Conservation (phyloP, 371 early-diverging fungal species). For the Lichtheimia hyalospora region DNA sequence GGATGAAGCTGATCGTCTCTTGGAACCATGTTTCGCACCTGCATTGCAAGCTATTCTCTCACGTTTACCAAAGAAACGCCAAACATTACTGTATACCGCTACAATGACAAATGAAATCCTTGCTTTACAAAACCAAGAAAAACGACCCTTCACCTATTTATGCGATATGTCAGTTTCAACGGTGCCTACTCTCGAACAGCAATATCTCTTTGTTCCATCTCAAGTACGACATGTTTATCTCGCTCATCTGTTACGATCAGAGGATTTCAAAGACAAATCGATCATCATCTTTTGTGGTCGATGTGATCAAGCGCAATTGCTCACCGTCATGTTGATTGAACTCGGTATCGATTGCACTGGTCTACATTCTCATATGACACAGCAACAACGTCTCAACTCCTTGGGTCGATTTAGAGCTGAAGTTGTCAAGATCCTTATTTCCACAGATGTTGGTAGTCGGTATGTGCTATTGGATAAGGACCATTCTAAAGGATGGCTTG, state of each 20-base stretch:
- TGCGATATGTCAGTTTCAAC: slow-evolving; percentile 78
- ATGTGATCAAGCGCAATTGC: slow-evolving; percentile 79
- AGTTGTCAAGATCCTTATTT: slow-evolving; percentile 83
- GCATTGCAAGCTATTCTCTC: slow-evolving; percentile 83
- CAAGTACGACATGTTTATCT: slow-evolving; percentile 92
- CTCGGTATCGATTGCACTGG: slow-evolving; percentile 88
- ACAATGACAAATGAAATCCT: slow-evolving; percentile 92
- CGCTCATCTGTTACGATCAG: slow-evolving; percentile 71
- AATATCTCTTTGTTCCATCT: slow-evolving; percentile 92
- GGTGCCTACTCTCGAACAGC: slow-evolving; percentile 86
- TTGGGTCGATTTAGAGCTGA: slow-evolving; percentile 91
- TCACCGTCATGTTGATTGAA: slow-evolving; percentile 84
- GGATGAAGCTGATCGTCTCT: slow-evolving; percentile 98
- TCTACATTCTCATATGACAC: slow-evolving; percentile 93
- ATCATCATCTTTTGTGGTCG: slow-evolving; percentile 90
- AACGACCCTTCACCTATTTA: slow-evolving; percentile 80
- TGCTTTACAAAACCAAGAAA: slow-evolving; percentile 49
- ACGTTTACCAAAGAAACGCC: slow-evolving; percentile 77
- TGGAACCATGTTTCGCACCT: slow-evolving; percentile 81
- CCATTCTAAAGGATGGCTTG: not conserved
- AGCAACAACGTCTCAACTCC: slow-evolving; percentile 87
- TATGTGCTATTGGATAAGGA: slow-evolving; percentile 25
- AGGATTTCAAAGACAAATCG: slow-evolving; percentile 73
- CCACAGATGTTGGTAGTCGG: slow-evolving; percentile 97
- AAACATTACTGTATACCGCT: slow-evolving; percentile 94